Evolutionary conservation across 2,329 filamentous ascomycete genomes (phyloP).

Genomic region (Stromatinia cepivora): DNA sequence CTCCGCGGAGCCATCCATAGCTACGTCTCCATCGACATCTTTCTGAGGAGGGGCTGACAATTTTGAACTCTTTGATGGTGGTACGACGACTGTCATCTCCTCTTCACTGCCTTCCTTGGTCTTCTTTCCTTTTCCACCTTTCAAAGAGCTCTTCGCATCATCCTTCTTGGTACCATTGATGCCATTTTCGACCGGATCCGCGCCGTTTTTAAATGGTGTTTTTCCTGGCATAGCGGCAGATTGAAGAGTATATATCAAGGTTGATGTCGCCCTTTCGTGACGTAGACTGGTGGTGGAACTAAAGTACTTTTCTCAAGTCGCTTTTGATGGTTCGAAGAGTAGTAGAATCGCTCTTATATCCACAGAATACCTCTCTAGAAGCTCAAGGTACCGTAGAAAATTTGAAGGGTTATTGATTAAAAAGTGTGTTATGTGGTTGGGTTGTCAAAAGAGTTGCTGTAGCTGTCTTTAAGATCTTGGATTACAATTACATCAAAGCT

Average conservation of each 20-base stretch:
- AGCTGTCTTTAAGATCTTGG: constrained; percentile 19
- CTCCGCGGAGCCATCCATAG: constrained; percentile 60
- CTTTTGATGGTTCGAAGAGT: not conserved
- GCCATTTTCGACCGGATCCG: constrained; percentile 68
- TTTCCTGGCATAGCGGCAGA: constrained; percentile 63
- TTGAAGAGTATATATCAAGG: constrained; percentile 27
- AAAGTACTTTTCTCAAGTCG: constrained; percentile 6
- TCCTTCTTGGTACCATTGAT: constrained; percentile 66
- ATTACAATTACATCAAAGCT: constrained; percentile 24
- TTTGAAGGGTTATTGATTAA: constrained; percentile 11
- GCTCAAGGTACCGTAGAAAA: not conserved
- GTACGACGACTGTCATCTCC: constrained; percentile 80
- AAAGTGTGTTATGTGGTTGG: constrained; percentile 11
- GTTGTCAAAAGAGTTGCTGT: constrained; percentile 18
- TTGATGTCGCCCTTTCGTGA: constrained; percentile 37
- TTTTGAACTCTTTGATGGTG: constrained; percentile 66
- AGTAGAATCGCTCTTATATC: not conserved
- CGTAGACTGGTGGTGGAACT: constrained; percentile 23
- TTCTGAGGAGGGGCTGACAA: constrained; percentile 56
- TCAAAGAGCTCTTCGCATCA: constrained; percentile 57
- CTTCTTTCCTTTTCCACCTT: constrained; percentile 65
- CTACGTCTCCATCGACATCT: constrained; percentile 68
- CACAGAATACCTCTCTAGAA: not conserved
- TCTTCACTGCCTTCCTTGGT: constrained; percentile 65
- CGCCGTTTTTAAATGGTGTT: constrained; percentile 65